Evolutionary conservation across 2,329 filamentous ascomycete genomes (phyloP).

Genomic region (Arthrobotrys megalospora): DNA sequence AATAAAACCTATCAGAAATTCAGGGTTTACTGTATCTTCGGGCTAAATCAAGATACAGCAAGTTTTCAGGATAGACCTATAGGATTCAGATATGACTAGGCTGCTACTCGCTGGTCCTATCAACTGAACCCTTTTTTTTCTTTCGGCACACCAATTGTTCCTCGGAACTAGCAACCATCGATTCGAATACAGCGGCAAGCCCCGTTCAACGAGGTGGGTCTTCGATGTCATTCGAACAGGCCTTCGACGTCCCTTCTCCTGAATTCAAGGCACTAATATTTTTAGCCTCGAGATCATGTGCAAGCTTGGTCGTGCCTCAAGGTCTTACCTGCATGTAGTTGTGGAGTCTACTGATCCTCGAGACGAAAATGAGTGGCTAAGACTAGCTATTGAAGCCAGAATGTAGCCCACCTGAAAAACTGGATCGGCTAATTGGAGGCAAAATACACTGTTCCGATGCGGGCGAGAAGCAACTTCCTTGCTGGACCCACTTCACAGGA

Average conservation of each 20-base stretch:
- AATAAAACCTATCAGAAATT: no score
- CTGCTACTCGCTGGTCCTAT: neutral
- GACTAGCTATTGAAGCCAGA: neutral
- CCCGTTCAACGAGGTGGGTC: slow-evolving; percentile 18
- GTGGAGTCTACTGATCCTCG: slow-evolving; percentile 8
- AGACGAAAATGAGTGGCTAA: slow-evolving; percentile 33
- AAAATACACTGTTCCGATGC: slow-evolving; percentile 30
- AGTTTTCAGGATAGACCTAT: no score
- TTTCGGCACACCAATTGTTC: neutral
- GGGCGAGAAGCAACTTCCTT: slow-evolving; percentile 28
- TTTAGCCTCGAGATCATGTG: slow-evolving; percentile 22
- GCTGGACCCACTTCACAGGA: slow-evolving; percentile 24
- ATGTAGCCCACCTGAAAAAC: slow-evolving; percentile 6
- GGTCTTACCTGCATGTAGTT: slow-evolving; percentile 17
- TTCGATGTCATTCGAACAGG: slow-evolving; percentile 8
- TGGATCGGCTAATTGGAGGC: slow-evolving; percentile 33
- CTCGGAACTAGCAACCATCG: neutral
- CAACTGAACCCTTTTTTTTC: neutral
- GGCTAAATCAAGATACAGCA: no score
- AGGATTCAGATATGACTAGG: no score
- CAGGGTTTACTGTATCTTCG: no score
- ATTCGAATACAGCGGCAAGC: slow-evolving; percentile 20
- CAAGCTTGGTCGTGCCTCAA: neutral
- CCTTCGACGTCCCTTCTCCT: neutral
- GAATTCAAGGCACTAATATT: slow-evolving; percentile 7